A percentile compares a stretch with the other conserved stretches of the same genome.
phyloP scores from a whole-genome alignment of 2,329 filamentous ascomycete species.

The Trichophyton mentagrophytes region DNA sequence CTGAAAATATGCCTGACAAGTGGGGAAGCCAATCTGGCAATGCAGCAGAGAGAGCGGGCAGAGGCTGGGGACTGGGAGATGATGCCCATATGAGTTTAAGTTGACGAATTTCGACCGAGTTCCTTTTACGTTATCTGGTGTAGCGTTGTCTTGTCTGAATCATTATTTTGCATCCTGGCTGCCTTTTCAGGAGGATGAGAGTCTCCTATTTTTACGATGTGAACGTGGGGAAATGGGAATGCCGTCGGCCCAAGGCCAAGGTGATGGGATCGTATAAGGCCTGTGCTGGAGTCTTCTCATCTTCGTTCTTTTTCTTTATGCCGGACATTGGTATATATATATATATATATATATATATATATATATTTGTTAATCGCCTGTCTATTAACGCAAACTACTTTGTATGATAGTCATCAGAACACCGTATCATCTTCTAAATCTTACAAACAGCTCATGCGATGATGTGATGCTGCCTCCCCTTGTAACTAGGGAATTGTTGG shows the following conservation, averaged over 20 bases:
- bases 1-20: constrained; percentile 39
- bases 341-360: neutral
- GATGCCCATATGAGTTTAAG: constrained; percentile 75
- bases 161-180: neutral
- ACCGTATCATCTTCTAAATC: neutral
- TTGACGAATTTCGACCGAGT: constrained; percentile 28
- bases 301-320: neutral
- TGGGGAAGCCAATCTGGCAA: constrained; percentile 43
- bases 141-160: neutral
- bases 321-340: neutral
- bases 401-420: neutral
- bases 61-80: constrained; percentile 66
- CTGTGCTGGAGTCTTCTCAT: neutral
- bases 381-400: neutral
- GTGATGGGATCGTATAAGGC: neutral
- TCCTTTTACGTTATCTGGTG: neutral
- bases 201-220: neutral
- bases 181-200: neutral
- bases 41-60: constrained; percentile 38
- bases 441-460: neutral
- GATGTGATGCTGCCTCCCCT: neutral
- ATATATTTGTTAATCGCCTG: neutral
- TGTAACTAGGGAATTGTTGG: neutral
- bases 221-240: neutral
- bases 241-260: neutral